phyloP scores from a whole-genome alignment of 148 eudicot genomes.

The Camellia granthamiana region DNA sequence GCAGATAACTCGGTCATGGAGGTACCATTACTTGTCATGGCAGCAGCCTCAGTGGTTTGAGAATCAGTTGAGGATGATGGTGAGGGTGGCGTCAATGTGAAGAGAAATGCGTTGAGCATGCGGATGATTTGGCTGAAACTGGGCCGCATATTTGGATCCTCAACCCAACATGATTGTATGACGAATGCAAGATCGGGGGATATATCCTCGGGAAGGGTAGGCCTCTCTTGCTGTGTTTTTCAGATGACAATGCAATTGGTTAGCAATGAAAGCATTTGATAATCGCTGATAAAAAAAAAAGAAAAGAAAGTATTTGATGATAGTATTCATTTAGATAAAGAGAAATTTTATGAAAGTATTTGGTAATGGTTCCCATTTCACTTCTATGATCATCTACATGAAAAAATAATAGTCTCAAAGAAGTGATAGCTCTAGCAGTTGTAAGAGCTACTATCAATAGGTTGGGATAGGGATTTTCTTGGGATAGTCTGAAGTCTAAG shows the following conservation, averaged over 20 bases:
- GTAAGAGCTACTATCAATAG: too few species aligned
- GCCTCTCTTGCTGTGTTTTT: constrained; percentile 86
- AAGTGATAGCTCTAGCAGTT: too few species aligned
- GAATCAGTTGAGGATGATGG: constrained; percentile 38
- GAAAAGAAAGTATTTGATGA: neutral
- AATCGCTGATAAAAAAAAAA: neutral
- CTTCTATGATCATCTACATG: neutral
- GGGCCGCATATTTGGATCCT: constrained; percentile 82
- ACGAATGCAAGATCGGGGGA: constrained; percentile 74
- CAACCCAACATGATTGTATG: constrained; percentile 87
- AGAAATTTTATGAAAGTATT: too few species aligned
- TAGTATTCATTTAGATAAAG: too few species aligned
- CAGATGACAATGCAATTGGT: neutral
- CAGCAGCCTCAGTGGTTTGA: constrained; percentile 28
- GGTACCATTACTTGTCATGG: constrained; percentile 53
- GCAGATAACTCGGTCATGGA: constrained; percentile 55
- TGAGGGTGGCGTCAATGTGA: constrained; percentile 43
- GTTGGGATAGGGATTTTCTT: too few species aligned
- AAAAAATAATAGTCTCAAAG: too few species aligned
- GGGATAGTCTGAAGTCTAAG: too few species aligned
- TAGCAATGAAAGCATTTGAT: neutral
- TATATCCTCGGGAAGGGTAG: constrained; percentile 62
- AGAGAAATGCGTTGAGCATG: constrained; percentile 62
- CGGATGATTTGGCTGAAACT: constrained; percentile 82
- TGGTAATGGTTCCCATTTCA: neutral